A percentile compares a stretch with the other conserved stretches of the same genome.
These are phyloP conservation scores for Thecamonas trahens DNA, from an alignment of 78 protist species.

Conservation along the genomic window DNA sequence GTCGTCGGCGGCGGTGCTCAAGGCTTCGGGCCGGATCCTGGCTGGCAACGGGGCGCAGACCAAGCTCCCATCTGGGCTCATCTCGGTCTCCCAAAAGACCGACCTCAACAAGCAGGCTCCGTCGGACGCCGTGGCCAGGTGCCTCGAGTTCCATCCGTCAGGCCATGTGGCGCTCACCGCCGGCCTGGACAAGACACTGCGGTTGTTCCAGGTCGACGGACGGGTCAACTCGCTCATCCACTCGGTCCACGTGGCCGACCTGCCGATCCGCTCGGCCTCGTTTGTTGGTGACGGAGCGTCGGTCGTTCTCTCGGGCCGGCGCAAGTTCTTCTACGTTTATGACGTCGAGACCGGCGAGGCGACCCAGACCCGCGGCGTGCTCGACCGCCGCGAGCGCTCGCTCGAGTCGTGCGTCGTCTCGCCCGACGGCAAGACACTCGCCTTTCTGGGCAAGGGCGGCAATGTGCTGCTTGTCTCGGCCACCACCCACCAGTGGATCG, in stretches of 20 bases:
- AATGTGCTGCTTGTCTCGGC: slow-evolving; percentile 5
- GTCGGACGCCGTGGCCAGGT: neutral
- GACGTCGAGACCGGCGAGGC: neutral
- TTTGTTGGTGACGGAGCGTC: slow-evolving; percentile 9
- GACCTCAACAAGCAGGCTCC: slow-evolving; percentile 9
- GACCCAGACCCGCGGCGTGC: neutral
- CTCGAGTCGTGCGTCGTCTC: neutral
- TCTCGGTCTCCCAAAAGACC: neutral
- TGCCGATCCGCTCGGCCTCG: slow-evolving; percentile 10
- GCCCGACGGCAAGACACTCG: slow-evolving; percentile 7
- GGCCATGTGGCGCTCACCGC: slow-evolving; percentile 11
- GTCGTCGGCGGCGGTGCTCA: neutral
- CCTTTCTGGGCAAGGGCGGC: neutral
- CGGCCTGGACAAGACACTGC: slow-evolving; percentile 24
- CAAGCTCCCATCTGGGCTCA: too few relatives aligned
- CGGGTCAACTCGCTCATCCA: slow-evolving; percentile 6
- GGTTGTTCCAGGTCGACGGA: slow-evolving; percentile 25
- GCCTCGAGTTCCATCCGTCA: slow-evolving; percentile 17
- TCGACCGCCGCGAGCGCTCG: neutral
- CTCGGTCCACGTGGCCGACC: neutral
- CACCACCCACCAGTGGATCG: slow-evolving; percentile 6
- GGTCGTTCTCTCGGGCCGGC: neutral
- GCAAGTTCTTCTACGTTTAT: neutral
- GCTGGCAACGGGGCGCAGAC: neutral
- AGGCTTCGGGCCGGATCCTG: neutral